Conservation (phyloP, 179 eudicot species). For the Amaranthus tricolor region DNA sequence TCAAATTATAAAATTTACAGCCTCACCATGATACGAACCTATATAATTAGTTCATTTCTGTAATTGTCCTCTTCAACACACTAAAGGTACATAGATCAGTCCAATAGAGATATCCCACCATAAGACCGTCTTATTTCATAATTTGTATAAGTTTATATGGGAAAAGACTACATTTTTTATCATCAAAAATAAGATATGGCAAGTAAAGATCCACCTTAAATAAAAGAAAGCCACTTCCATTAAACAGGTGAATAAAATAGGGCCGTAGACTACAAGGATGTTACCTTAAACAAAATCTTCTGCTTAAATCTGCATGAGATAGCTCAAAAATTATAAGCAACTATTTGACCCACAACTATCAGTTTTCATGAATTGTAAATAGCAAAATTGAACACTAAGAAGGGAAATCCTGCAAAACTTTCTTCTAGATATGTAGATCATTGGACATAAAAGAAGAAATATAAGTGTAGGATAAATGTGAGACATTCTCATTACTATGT, state of each 20-base stretch:
- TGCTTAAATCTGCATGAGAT: not conserved
- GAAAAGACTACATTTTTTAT: too few relatives aligned
- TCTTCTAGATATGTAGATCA: not conserved
- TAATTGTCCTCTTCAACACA: too few relatives aligned
- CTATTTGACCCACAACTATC: not conserved
- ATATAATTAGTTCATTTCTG: too few relatives aligned
- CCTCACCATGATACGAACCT: too few relatives aligned
- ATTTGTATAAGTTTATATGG: too few relatives aligned
- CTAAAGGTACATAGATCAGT: not conserved
- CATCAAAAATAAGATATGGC: too few relatives aligned
- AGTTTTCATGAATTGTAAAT: not conserved
- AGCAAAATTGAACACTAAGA: not conserved
- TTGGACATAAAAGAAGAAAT: not conserved
- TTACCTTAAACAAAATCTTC: not conserved
- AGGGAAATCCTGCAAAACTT: not conserved
- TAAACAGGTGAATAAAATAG: too few relatives aligned
- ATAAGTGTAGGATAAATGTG: not conserved
- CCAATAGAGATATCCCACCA: not conserved
- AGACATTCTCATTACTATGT: conserved; percentile 17
- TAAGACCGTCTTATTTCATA: not conserved
- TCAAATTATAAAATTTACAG: too few relatives aligned
- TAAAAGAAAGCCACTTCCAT: too few relatives aligned
- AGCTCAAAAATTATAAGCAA: not conserved
- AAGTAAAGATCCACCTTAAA: too few relatives aligned
- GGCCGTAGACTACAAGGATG: too few relatives aligned